Evolutionary conservation across 1,139 yeast species (phyloP).

Genomic region (Lodderomyces metapsilosis): DNA sequence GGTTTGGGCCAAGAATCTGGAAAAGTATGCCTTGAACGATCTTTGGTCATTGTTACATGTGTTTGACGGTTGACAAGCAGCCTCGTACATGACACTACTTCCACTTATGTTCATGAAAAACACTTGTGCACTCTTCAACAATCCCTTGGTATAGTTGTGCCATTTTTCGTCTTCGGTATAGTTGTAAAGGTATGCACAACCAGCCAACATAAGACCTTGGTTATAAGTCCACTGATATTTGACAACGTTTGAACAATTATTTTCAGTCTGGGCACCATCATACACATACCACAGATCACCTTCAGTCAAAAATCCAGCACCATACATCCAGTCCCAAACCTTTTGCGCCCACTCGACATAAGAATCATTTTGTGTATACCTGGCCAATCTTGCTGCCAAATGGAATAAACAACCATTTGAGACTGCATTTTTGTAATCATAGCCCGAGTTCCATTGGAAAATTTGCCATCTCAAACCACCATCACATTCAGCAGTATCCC

Average conservation of each 20-base stretch:
- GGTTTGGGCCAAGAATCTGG: slow-evolving; percentile 75
- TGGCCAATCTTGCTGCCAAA: slow-evolving; percentile 80
- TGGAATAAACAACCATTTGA: slow-evolving; percentile 90
- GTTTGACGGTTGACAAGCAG: slow-evolving; percentile 66
- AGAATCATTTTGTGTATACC: slow-evolving; percentile 72
- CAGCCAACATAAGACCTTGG: slow-evolving; percentile 76
- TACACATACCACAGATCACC: slow-evolving; percentile 52
- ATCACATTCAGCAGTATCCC: slow-evolving; percentile 73
- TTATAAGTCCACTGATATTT: slow-evolving; percentile 83
- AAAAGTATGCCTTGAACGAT: slow-evolving; percentile 78
- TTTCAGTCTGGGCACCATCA: slow-evolving; percentile 73
- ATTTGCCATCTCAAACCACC: slow-evolving; percentile 98
- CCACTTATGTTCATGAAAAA: slow-evolving; percentile 54
- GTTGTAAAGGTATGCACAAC: slow-evolving; percentile 81
- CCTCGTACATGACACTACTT: slow-evolving; percentile 64
- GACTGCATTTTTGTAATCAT: slow-evolving; percentile 86
- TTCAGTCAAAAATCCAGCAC: slow-evolving; percentile 54
- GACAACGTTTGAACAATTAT: slow-evolving; percentile 62
- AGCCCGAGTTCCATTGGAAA: slow-evolving; percentile 91
- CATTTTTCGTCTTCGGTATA: slow-evolving; percentile 67
- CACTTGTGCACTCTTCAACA: slow-evolving; percentile 48
- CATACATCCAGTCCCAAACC: slow-evolving; percentile 80
- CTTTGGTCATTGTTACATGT: slow-evolving; percentile 86
- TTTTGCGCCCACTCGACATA: slow-evolving; percentile 79
- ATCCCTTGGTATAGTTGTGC: slow-evolving; percentile 58